These are phyloP conservation scores for Neofusicoccum sp. DNA, from an alignment of 2,329 filamentous ascomycete species.

Conservation along the genomic window DNA sequence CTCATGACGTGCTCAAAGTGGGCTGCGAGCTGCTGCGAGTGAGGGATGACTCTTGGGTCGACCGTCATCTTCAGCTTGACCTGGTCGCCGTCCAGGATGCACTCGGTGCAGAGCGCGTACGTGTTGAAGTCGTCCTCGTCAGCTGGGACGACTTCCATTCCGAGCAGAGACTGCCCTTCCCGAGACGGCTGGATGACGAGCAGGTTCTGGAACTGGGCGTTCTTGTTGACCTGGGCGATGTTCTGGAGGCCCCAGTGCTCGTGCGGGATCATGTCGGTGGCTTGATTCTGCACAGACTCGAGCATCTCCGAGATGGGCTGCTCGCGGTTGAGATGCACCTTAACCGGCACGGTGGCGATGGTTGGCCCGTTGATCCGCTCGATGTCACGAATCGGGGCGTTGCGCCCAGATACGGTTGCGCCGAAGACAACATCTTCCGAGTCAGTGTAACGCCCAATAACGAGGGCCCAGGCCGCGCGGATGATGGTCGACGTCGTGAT, in stretches of 20 bases:
- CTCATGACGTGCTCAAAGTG: constrained; percentile 4
- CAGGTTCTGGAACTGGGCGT: constrained; percentile 10
- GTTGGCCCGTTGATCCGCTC: constrained; percentile 30
- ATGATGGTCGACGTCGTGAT: constrained; percentile 28
- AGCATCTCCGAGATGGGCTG: constrained; percentile 22
- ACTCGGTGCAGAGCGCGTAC: constrained; percentile 24
- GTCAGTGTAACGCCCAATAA: constrained; percentile 26
- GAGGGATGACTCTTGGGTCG: background rate
- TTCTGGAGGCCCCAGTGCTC: constrained; percentile 3
- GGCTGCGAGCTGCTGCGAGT: background rate
- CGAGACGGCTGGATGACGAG: constrained; percentile 9
- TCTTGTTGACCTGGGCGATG: background rate
- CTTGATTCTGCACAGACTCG: background rate
- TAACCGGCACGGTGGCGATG: constrained; percentile 34
- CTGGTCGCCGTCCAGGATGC: background rate
- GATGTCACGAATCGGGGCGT: constrained; percentile 27
- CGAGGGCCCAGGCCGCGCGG: constrained; percentile 31
- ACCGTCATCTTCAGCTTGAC: constrained; percentile 4
- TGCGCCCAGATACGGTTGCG: constrained; percentile 29
- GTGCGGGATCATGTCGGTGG: background rate
- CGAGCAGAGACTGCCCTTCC: constrained; percentile 7
- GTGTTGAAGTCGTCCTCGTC: constrained; percentile 8
- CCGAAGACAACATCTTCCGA: constrained; percentile 33
- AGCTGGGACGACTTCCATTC: constrained; percentile 15
- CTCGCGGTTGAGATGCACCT: constrained; percentile 1